Evolutionary conservation across 192 early-diverging fungal species (phyloP).

Genomic region (Spizellomyces punctatus): DNA sequence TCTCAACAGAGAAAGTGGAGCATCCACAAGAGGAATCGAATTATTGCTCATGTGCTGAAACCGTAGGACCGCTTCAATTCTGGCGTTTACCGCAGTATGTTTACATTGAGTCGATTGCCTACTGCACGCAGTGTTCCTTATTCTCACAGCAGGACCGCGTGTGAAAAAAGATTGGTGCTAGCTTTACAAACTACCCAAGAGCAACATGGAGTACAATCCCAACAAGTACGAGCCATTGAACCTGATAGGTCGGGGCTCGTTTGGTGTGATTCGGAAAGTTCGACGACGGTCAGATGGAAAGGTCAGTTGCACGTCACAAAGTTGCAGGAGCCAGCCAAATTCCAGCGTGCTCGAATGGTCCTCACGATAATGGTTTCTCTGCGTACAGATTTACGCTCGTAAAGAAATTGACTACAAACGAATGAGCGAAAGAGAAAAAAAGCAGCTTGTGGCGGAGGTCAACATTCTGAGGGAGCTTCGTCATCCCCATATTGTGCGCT

Average conservation of each 20-base stretch:
- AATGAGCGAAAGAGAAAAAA: constrained; percentile 74
- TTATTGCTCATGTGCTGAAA: too few species aligned
- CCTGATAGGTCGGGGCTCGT: constrained; percentile 71
- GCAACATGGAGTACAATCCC: too few species aligned
- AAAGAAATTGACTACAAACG: constrained; percentile 82
- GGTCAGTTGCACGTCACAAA: constrained; percentile 37
- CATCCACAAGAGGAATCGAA: too few species aligned
- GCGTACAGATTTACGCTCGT: constrained; percentile 62
- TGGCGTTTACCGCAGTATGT: too few species aligned
- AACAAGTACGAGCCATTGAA: constrained; percentile 63
- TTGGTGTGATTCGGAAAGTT: constrained; percentile 74
- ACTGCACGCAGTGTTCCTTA: too few species aligned
- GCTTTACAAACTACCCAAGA: too few species aligned
- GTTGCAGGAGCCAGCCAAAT: not conserved
- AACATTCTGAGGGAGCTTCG: constrained; percentile 72
- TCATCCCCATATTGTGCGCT: constrained; percentile 75
- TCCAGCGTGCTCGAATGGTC: not conserved
- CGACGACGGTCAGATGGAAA: constrained; percentile 64
- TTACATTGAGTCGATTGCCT: too few species aligned
- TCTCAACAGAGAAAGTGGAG: too few species aligned
- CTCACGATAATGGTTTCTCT: not conserved
- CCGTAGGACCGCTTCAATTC: too few species aligned
- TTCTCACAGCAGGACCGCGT: too few species aligned
- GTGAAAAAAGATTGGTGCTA: too few species aligned
- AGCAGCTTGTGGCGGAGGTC: constrained; percentile 74